Evolutionary conservation across 305 asterid species (phyloP).

Genomic region (Coffea humblotiana): DNA sequence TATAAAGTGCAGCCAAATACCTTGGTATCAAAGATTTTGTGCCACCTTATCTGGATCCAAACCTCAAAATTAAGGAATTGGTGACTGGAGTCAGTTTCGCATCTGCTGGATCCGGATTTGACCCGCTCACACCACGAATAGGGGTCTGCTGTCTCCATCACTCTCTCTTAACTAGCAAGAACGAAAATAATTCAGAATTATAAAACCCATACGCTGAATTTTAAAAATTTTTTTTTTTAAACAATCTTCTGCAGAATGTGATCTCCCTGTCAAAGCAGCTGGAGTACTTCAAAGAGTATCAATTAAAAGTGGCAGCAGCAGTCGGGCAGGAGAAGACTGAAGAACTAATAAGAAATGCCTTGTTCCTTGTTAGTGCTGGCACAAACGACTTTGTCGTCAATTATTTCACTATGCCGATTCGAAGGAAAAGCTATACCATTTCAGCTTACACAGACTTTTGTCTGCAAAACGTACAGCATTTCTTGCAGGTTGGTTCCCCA

Average conservation of each 20-base stretch:
- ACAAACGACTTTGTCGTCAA: slow-evolving; percentile 73
- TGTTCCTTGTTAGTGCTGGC: slow-evolving; percentile 66
- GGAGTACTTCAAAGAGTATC: slow-evolving; percentile 53
- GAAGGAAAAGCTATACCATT: slow-evolving; percentile 44
- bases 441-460: slow-evolving; percentile 46
- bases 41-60: slow-evolving; percentile 76
- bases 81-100: slow-evolving; percentile 82
- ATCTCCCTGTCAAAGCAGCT: slow-evolving; percentile 49
- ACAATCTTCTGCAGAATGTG: slow-evolving; percentile 45
- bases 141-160: slow-evolving; percentile 36
- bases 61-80: slow-evolving; percentile 51
- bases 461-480: slow-evolving; percentile 22
- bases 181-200: not conserved
- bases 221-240: too few relatives aligned
- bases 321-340: slow-evolving; percentile 53
- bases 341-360: slow-evolving; percentile 42
- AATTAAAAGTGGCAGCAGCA: slow-evolving; percentile 36
- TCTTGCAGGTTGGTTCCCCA: slow-evolving; percentile 49
- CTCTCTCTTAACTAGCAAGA: not conserved
- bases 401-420: slow-evolving; percentile 58
- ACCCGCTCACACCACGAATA: slow-evolving; percentile 67
- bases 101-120: slow-evolving; percentile 88
- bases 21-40: slow-evolving; percentile 59
- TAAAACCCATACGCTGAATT: not conserved
- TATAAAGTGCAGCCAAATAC: slow-evolving; percentile 48